Evolutionary conservation across 306 rosid genomes (phyloP), one percentile per base, ranked within the genome.

Genomic region (Morella rubra): DNA sequence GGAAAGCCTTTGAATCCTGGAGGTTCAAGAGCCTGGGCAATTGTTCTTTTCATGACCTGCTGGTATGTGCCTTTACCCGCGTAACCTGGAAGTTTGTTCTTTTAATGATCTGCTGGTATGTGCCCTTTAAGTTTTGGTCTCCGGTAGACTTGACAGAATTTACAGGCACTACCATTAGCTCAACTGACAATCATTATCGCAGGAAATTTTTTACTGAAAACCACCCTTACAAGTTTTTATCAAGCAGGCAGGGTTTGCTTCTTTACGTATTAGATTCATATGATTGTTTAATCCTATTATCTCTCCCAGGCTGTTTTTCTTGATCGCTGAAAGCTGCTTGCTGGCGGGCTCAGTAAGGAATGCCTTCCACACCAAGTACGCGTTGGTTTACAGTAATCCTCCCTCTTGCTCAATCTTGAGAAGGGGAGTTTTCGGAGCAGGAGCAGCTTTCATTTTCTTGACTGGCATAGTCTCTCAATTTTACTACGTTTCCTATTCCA

Each of bases 311-410:
- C 80, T 91, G 77, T 91, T 88, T 77, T 96, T 92, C 98, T 12
- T 91, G 81, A 96, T 96, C 56, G 97, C 98, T 1, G 98, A 96
- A 85, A 85, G 76, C 8, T 96, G 98, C 84, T 84, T 96, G 84
- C 85, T 96, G 79, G 98, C 99, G 12, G 99, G 99, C 52, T 93
- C 98, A 3, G 90, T 96, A 54, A 89, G 82, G 84, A 96, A 96
- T 52, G 98, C 99, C 32, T 89, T 91, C 72, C 99, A 92, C 88
- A 96, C 99, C 71, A 90, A 87, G 83, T 96, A 89, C 90, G 84
- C 87, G 58, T 1, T 88, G 32, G 76, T 81, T 32, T n/a, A 12
- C 0, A 79, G 82, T 0, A 14, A 78, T 20, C 83, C 91, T 5
- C 89, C 89, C 13, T 86, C 92, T 32, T 96, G 99, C 14, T 78